Evolutionary conservation across 2,329 filamentous ascomycete species (phyloP), one percentile per base, ranked within the genome.

Genomic region (Hymenoscyphus infarciens): DNA sequence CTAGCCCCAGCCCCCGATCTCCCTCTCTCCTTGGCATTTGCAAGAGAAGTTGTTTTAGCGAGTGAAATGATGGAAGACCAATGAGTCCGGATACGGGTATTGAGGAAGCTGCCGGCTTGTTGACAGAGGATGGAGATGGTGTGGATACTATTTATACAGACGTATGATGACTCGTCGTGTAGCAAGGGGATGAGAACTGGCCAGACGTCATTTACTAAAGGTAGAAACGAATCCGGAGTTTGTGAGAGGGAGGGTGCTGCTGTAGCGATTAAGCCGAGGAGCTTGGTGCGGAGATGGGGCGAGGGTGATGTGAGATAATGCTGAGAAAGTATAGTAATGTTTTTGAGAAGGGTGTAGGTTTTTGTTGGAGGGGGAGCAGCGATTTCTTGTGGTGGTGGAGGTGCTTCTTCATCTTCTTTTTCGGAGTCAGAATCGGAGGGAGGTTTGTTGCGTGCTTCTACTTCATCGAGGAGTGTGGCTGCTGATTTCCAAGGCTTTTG

Each of bases 121-220:
- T 79, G 78, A 72, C 91, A 96, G 62, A 97, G 81, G 11, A 82
- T 78, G 1, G 79, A 79, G 2, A 98, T 79, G 0, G 91, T 84
- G 15, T 86, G 81, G 63, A 91, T 87, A 5, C 92, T 87, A 16
- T 87, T 85, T 8, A 89, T 82, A 2, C 84, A 83, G 10, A 97
- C 84, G 71, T 87, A 89, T 0, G 84, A 78, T 74, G 92, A 87
- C 3, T 77, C 67, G 66, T 92, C 90, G 67, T 86, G 83, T 5
- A 92, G 78, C 27, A 87, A 82, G n/a, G 82, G 80, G 1, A 88
- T 78, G 5, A 97, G 78, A 6, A 96, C 88, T 0, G 93, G 92
- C 94, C 94, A 99, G 7, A 98, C 80, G 2, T 89, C 88, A 75
- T 98, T 95, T 69, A 98, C 87, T 0, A 98, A 82, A 0, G 95